Percentiles rank a stretch among this genome's conserved stretches.
Evolutionary conservation across 2,329 filamentous ascomycete species (phyloP).

Genomic region (Diaporthe ilicicola): DNA sequence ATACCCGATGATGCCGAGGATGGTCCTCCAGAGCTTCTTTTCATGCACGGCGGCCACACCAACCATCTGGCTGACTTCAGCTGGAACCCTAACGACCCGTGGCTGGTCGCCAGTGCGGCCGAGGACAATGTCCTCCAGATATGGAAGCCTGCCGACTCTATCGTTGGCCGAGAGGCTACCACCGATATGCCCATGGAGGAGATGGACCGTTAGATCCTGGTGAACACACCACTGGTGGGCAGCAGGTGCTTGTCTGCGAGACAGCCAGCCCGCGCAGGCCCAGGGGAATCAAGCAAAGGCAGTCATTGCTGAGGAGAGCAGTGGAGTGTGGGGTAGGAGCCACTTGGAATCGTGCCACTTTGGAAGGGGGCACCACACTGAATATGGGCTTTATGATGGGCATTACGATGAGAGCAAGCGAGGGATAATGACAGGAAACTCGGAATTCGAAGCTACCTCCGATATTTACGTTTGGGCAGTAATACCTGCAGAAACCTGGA

Average conservation of each 20-base stretch:
- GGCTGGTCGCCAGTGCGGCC: slow-evolving; percentile 93
- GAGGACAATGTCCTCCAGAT: slow-evolving; percentile 98
- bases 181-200: slow-evolving; percentile 80
- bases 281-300: not conserved
- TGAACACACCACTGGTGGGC: not conserved
- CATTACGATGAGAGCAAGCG: not conserved
- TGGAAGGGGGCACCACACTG: not conserved
- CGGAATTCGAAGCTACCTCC: not conserved
- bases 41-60: slow-evolving; percentile 99
- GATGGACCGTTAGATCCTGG: slow-evolving; percentile 66
- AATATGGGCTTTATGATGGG: not conserved
- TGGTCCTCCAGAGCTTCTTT: slow-evolving; percentile 93
- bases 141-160: slow-evolving; percentile 86
- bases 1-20: slow-evolving; percentile 94
- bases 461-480: not conserved
- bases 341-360: not conserved
- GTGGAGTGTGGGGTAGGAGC: not conserved
- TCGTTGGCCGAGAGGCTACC: slow-evolving; percentile 76
- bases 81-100: slow-evolving; percentile 97
- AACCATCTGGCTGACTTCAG: slow-evolving; percentile 96
- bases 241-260: not conserved
- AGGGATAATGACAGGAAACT: not conserved
- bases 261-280: not conserved
- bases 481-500: not conserved
- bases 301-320: not conserved